These are phyloP conservation scores for Kalmanozyma brasiliensis DNA, from an alignment of 1,284 basidiomycete genomes.

Conservation along the genomic window DNA sequence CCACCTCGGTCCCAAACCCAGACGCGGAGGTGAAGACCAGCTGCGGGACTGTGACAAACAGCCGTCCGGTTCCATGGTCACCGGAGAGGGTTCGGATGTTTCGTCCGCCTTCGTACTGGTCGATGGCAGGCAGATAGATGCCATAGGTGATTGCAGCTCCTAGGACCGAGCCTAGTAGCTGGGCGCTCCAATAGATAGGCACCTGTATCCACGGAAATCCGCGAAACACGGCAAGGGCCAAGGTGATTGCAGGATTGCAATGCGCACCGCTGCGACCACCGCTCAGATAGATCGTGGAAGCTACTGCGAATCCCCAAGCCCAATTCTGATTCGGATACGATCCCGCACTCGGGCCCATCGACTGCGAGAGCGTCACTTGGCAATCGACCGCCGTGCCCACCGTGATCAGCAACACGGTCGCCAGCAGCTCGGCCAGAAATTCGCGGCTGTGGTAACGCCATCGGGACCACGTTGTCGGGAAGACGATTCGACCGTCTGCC, in stretches of 20 bases:
- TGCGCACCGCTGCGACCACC: conserved; percentile 57
- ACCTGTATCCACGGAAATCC: conserved; percentile 84
- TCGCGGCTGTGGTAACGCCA: conserved; percentile 32
- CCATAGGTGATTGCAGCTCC: conserved; percentile 78
- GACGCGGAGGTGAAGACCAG: conserved; percentile 27
- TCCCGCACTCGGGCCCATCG: conserved; percentile 22
- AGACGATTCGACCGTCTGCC: conserved; percentile 19
- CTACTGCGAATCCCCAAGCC: conserved; percentile 59
- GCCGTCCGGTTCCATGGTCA: conserved; percentile 72
- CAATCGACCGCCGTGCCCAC: conserved; percentile 61
- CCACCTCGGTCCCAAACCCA: conserved; percentile 48
- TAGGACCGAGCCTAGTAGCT: conserved; percentile 78
- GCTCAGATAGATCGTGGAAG: conserved; percentile 52
- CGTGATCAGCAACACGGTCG: conserved; percentile 46
- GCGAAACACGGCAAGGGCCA: conserved; percentile 77
- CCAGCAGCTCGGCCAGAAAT: conserved; percentile 30
- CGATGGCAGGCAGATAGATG: conserved; percentile 81
- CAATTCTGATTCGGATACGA: conserved; percentile 49
- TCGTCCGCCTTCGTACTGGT: conserved; percentile 76
- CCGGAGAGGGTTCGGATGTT: conserved; percentile 74
- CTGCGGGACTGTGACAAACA: conserved; percentile 78
- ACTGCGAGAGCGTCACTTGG: conserved; percentile 52
- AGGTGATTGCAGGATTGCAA: conserved; percentile 69
- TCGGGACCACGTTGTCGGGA: conserved; percentile 24
- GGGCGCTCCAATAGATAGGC: conserved; percentile 77